Percentiles rank a stretch among this genome's conserved stretches.
Evolutionary conservation across 352 stramenopile species (phyloP).

Genomic region (Pythium insidiosum): DNA sequence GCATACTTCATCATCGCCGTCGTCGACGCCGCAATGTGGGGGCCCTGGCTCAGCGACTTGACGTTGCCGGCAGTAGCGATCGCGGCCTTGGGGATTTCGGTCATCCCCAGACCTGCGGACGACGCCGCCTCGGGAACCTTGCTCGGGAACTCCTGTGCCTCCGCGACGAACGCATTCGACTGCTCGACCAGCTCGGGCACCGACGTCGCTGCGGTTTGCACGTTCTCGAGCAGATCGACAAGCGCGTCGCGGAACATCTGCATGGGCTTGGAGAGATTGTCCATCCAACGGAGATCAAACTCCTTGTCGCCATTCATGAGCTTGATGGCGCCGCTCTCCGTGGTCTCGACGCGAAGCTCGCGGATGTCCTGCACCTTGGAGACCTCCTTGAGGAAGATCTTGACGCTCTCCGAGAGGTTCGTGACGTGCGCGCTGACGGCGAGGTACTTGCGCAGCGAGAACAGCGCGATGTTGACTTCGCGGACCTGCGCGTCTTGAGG

Average conservation of each 20-base stretch:
- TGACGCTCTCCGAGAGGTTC: constrained; percentile 20
- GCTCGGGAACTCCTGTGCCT: constrained; percentile 32
- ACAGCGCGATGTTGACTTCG: constrained; percentile 21
- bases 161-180: constrained; percentile 23
- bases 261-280: constrained; percentile 32
- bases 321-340: constrained; percentile 31
- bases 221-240: constrained; percentile 41
- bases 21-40: constrained; percentile 37
- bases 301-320: constrained; percentile 37
- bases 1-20: constrained; percentile 48
- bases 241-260: constrained; percentile 36
- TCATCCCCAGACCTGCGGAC: constrained; percentile 27
- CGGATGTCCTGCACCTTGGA: constrained; percentile 32
- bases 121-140: constrained; percentile 34
- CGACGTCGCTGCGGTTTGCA: constrained; percentile 31
- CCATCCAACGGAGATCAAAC: constrained; percentile 34
- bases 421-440: constrained; percentile 26
- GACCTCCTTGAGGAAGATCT: constrained; percentile 36
- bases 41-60: constrained; percentile 35
- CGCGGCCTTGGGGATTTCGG: constrained; percentile 33
- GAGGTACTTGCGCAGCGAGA: constrained; percentile 33
- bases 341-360: constrained; percentile 20
- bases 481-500: constrained; percentile 17
- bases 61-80: constrained; percentile 26
- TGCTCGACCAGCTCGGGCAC: constrained; percentile 36